Conservation (phyloP, 495 filamentous ascomycete species). For the Talaromyces thailandensis region DNA sequence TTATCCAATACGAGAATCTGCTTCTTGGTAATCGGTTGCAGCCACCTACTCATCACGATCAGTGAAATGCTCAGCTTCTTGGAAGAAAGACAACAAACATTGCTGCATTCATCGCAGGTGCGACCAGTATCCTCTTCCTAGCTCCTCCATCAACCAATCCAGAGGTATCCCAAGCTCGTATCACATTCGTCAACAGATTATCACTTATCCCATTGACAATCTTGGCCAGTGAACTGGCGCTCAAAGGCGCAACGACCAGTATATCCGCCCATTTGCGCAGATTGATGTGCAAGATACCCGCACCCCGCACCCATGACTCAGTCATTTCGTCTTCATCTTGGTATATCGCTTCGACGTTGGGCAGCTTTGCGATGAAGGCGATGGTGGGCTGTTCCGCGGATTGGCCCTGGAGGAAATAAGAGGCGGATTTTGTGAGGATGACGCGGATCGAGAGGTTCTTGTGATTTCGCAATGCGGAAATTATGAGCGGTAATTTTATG, state of each 20-base stretch:
- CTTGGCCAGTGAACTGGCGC: constrained; percentile 64
- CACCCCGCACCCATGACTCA: constrained; percentile 50
- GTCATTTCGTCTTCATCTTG: constrained; percentile 65
- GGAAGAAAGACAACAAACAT: constrained; percentile 33
- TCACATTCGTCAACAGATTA: constrained; percentile 50
- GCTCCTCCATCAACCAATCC: constrained; percentile 35
- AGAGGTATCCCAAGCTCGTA: constrained; percentile 71
- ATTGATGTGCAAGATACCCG: constrained; percentile 63
- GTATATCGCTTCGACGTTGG: constrained; percentile 55
- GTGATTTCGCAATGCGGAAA: constrained; percentile 42
- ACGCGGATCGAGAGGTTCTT: constrained; percentile 57
- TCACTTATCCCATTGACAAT: constrained; percentile 49
- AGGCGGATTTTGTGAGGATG: constrained; percentile 55
- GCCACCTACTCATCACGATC: constrained; percentile 29
- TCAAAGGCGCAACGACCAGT: constrained; percentile 62
- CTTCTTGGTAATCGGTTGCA: constrained; percentile 57
- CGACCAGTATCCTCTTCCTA: constrained; percentile 45
- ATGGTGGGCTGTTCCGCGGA: constrained; percentile 53
- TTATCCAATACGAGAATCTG: constrained; percentile 53
- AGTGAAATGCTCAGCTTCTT: not conserved
- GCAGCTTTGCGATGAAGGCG: constrained; percentile 30
- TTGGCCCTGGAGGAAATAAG: constrained; percentile 58
- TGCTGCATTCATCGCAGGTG: constrained; percentile 65
- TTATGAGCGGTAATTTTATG: constrained; percentile 66
- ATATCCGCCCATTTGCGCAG: constrained; percentile 62